Evolutionary conservation across 2,329 filamentous ascomycete genomes (phyloP), one percentile per base, ranked within the genome.

Genomic region (Diaporthe sp.): DNA sequence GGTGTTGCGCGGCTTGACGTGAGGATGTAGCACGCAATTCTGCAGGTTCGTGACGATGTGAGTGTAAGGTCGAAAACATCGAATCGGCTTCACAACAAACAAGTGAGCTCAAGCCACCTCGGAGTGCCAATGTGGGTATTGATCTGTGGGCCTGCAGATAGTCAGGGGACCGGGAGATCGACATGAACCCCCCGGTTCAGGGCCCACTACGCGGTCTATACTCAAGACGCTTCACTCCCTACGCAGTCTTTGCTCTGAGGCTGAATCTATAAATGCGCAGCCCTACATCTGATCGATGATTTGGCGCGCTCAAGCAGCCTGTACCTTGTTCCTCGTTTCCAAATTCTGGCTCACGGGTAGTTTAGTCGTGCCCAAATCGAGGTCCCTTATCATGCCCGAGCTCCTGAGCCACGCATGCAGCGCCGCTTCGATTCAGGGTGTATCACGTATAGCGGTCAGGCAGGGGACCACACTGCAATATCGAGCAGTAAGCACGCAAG

Each of bases 11-110:
- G 20, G 34, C 51, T 37, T 53, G 39, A 51, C 57, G 71, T 61
- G 44, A 61, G 42, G 25, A 12, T 9, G 12, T 37, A 75, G 75
- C 75, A 76, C 75, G 75, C 75, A 76, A 76, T 76, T 31, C 42
- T 72, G 60, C 68, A 72, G 34, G 22, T 47, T 72, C 73, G 74
- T 76, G 60, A 71, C 75, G 75, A 75, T 51, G 71, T 37, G 34
- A 42, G 22, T 51, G 53, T 39, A 37, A 34, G 57, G 47, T 42
- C 57, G n/a, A 25, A 53, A 63, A 61, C 34, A 17, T 15, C 37
- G 31, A 39, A 34, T n/a, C 20, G 68, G 22, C 68, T 31, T 71
- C 53, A 60, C 57, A 28, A 3, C 51, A 12, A 51, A 51, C 22
- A 42, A 7, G 57, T 28, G 20, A 72, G 53, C 55, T 51, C 31